Evolutionary conservation across 2,329 filamentous ascomycete genomes (phyloP), one percentile per base, ranked within the genome.

Genomic region (Amauroascus niger): DNA sequence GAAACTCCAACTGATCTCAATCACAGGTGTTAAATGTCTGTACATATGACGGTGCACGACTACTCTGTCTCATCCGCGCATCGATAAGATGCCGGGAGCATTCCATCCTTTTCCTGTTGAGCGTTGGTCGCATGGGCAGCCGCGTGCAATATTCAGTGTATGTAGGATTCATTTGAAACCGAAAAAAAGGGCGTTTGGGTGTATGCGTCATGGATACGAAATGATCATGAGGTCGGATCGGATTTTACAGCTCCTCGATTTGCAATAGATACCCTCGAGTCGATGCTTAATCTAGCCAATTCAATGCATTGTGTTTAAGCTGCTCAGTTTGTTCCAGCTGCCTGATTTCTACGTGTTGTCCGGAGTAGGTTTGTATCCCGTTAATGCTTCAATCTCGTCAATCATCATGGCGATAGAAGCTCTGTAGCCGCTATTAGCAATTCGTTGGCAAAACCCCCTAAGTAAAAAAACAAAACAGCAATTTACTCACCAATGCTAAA

Each of bases 251-350:
- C 71, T 73, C 71, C 71, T 74, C 71, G 71, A 71, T 70, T 69
- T 64, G 60, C 63, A 69, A 69, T 69, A 73, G 70, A 73, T 72
- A 73, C 71, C 71, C 71, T 53, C 70, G 71, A 74, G 71, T 74
- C 65, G 71, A 74, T 64, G 71, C 71, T 74, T 67, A 70, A 64
- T 71, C 65, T 69, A 67, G 62, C 65, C 64, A 66, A 64, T 50
- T 57, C 43, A 41, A 40, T 53, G 16, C 18, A 30, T 54, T 40
- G 6, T 46, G 32, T 40, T 49, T 40, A 39, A 26, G 13, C 11
- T 40, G n/a, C 18, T 43, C 6, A 8, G 11, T 9, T 26, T 13
- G 18, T 26, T 26, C 35, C 33, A 35, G 6, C 9, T 18, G 8
- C n/a, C 13, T 14, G 13, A 4, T 35, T 14, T 35, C 13, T 13